Percentiles rank a stretch among this genome's conserved stretches.
Evolutionary conservation across 768 basidiomycete species (phyloP).

Genomic region (Podaxis sp.): DNA sequence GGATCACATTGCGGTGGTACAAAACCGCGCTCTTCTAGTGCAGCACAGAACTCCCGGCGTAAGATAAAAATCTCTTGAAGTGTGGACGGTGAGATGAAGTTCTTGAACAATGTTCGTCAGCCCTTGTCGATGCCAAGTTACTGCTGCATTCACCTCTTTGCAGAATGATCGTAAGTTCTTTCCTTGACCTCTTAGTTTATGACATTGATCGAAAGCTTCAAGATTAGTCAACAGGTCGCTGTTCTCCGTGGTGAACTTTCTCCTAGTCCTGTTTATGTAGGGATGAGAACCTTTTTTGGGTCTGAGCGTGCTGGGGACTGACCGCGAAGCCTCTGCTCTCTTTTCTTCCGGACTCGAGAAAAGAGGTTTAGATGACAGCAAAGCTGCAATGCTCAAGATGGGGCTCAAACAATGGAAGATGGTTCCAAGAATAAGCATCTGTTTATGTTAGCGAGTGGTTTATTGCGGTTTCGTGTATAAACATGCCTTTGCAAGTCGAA

Average conservation of each 20-base stretch:
- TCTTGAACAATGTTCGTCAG: constrained; percentile 35
- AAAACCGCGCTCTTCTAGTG: constrained; percentile 70
- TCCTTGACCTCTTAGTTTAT: constrained; percentile 44
- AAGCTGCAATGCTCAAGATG: constrained; percentile 75
- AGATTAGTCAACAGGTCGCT: constrained; percentile 87
- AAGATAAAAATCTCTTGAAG: constrained; percentile 77
- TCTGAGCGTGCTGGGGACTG: constrained; percentile 18
- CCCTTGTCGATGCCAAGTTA: not conserved
- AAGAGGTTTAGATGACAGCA: constrained; percentile 83
- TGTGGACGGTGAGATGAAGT: constrained; percentile 74
- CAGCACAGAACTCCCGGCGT: constrained; percentile 70
- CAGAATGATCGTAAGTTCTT: constrained; percentile 61
- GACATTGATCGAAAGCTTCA: constrained; percentile 66
- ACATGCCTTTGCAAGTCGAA: constrained; percentile 77
- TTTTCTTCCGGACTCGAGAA: constrained; percentile 81
- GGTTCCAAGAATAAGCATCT: constrained; percentile 86
- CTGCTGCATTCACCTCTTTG: constrained; percentile 46
- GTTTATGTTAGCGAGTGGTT: not conserved
- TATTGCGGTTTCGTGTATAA: too few relatives aligned
- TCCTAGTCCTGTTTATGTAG: constrained; percentile 52
- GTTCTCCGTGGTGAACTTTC: constrained; percentile 60
- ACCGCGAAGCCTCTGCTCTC: constrained; percentile 76
- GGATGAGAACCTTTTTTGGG: not conserved
- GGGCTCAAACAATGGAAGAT: constrained; percentile 84
- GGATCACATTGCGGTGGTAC: constrained; percentile 44